Percentiles rank a stretch among this genome's conserved stretches.
phyloP scores from a whole-genome alignment of 2,329 filamentous ascomycete species.

The Talaromyces albobiverticillius region DNA sequence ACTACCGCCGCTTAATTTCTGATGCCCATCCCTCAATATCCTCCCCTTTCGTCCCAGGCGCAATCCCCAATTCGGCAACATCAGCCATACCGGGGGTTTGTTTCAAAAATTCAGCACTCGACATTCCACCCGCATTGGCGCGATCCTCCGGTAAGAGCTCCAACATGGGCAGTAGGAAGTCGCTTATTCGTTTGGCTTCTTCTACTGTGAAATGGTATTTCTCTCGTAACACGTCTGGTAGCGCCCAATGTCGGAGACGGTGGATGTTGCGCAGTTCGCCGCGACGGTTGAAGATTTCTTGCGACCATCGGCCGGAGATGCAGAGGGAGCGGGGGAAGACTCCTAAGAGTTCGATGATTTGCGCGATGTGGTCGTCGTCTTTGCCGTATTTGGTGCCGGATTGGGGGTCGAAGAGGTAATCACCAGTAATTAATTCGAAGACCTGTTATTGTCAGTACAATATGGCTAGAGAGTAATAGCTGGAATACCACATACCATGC shows the following conservation, averaged over 20 bases:
- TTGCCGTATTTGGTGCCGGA: conserved; percentile 99
- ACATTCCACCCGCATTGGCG: conserved; percentile 95
- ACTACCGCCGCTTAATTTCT: conserved; percentile 77
- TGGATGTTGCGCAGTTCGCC: conserved; percentile 98
- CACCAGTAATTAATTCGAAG: conserved; percentile 95
- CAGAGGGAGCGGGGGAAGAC: conserved; percentile 90
- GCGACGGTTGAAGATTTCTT: conserved; percentile 98
- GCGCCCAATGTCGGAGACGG: conserved; percentile 89
- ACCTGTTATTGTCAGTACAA: conserved; percentile 32
- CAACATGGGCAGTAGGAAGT: conserved; percentile 87
- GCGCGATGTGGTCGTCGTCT: conserved; percentile 97
- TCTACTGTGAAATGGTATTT: conserved; percentile 94
- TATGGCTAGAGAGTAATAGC: background rate
- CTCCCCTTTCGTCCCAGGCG: conserved; percentile 79
- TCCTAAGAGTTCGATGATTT: conserved; percentile 95
- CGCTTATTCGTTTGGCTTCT: conserved; percentile 72
- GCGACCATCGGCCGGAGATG: conserved; percentile 91
- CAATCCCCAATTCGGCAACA: conserved; percentile 65
- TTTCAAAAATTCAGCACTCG: conserved; percentile 75
- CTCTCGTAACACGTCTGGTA: conserved; percentile 87
- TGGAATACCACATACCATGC: conserved; percentile 69
- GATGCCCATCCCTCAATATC: conserved; percentile 92
- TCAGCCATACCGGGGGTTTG: conserved; percentile 87
- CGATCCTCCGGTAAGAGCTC: conserved; percentile 83
- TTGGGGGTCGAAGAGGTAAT: conserved; percentile 97